Percentiles rank a stretch among this genome's conserved stretches.
Evolutionary conservation across 164 flowering plant species (phyloP).

Genomic region (Pachysandra terminalis): DNA sequence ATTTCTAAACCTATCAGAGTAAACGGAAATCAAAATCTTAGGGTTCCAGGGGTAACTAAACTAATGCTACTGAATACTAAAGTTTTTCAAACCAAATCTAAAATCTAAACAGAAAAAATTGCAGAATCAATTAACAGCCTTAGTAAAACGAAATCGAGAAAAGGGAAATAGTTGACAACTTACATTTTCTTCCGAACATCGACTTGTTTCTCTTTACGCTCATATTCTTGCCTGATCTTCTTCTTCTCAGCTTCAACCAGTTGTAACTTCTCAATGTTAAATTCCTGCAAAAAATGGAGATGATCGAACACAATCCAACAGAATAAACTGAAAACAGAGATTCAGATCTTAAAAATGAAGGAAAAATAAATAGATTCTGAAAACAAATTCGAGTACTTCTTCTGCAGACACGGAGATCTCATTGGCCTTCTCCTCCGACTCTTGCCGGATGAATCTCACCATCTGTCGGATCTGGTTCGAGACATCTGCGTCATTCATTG

Average conservation of each 20-base stretch:
- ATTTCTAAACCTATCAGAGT: no score
- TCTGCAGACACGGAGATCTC: conserved; percentile 97
- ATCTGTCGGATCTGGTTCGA: conserved; percentile 97
- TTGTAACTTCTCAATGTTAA: conserved; percentile 92
- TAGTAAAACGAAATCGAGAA: background rate
- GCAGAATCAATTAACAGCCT: background rate
- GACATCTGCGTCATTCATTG: conserved; percentile 90
- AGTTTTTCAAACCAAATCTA: no score
- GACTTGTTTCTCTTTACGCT: conserved; percentile 86
- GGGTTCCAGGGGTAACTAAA: no score
- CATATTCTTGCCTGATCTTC: conserved; percentile 16
- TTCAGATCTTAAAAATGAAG: background rate
- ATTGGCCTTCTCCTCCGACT: conserved; percentile 94
- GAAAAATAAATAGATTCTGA: background rate
- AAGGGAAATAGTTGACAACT: background rate
- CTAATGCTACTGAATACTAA: no score
- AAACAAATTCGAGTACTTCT: conserved; percentile 42
- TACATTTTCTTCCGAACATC: conserved; percentile 90
- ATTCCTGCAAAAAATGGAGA: conserved; percentile 49
- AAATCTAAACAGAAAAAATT: no score
- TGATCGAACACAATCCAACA: background rate
- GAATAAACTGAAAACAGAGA: no score
- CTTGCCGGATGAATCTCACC: conserved; percentile 95
- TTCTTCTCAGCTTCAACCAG: conserved; percentile 41
- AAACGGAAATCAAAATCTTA: no score